phyloP scores from a whole-genome alignment of 2,329 filamentous ascomycete genomes.

The Fusarium floridanum region DNA sequence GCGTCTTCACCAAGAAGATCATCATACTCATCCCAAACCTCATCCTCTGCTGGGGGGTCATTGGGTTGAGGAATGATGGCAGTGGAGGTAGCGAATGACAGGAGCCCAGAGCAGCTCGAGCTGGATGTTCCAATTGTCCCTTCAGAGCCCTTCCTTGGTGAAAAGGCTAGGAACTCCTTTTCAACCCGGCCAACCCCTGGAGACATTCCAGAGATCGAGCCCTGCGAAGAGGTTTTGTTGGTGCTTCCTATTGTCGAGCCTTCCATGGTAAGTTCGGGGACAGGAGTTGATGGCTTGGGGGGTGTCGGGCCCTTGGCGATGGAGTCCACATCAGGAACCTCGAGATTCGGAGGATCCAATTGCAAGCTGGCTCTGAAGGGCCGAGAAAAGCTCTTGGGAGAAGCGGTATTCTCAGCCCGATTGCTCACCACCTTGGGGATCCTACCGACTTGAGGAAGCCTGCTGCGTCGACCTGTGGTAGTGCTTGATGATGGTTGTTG shows the following conservation, averaged over 20 bases:
- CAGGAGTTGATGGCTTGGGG: slow-evolving; percentile 54
- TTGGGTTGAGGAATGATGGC: slow-evolving; percentile 73
- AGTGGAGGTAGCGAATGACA: slow-evolving; percentile 72
- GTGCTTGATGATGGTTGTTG: slow-evolving; percentile 9
- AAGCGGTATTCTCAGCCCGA: slow-evolving; percentile 70
- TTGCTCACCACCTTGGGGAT: slow-evolving; percentile 86
- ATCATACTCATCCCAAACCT: slow-evolving; percentile 95
- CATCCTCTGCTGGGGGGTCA: slow-evolving; percentile 80
- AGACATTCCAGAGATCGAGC: slow-evolving; percentile 49
- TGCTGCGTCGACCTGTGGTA: slow-evolving; percentile 58
- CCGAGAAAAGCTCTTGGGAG: slow-evolving; percentile 86
- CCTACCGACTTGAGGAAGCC: slow-evolving; percentile 84
- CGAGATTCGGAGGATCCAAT: slow-evolving; percentile 47
- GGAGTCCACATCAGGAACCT: slow-evolving; percentile 50
- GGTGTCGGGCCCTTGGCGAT: slow-evolving; percentile 64
- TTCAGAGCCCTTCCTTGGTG: slow-evolving; percentile 78
- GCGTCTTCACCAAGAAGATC: slow-evolving; percentile 81
- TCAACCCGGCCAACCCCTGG: slow-evolving; percentile 49
- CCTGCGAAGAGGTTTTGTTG: slow-evolving; percentile 48
- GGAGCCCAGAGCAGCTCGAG: slow-evolving; percentile 76
- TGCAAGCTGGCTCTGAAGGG: slow-evolving; percentile 75
- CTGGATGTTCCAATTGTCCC: slow-evolving; percentile 59
- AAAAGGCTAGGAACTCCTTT: slow-evolving; percentile 80
- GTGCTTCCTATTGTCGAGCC: slow-evolving; percentile 52
- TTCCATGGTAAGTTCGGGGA: slow-evolving; percentile 54